Conservation (phyloP, 768 basidiomycete species). For the Podaxis sp. region DNA sequence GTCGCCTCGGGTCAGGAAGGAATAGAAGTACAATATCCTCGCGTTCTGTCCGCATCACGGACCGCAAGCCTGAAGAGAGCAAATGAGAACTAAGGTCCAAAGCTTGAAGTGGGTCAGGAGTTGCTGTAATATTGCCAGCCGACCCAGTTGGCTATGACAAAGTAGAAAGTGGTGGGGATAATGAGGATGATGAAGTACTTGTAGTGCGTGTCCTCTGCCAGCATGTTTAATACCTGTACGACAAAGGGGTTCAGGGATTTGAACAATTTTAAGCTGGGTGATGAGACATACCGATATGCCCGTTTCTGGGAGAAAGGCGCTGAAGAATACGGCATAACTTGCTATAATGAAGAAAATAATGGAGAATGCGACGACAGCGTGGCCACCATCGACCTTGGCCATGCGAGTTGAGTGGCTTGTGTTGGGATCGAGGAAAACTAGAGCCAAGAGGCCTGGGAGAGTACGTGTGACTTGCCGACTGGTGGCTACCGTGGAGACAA, state of each 20-base stretch:
- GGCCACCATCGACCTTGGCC: conserved; percentile 33
- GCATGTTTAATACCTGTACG: conserved; percentile 57
- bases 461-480: conserved; percentile 5
- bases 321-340: conserved; percentile 64
- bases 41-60: conserved; percentile 6
- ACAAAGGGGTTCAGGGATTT: background rate
- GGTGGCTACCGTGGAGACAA: conserved; percentile 14
- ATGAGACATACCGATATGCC: conserved; percentile 47
- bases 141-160: conserved; percentile 97
- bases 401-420: conserved; percentile 18
- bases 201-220: conserved; percentile 81
- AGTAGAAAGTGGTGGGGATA: conserved; percentile 81
- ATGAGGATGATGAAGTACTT: conserved; percentile 83
- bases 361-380: conserved; percentile 47
- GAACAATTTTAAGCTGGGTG: background rate
- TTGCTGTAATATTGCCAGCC: conserved; percentile 98
- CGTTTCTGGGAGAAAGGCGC: conserved; percentile 58
- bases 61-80: background rate
- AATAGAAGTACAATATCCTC: background rate
- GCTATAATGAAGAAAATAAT: conserved; percentile 54
- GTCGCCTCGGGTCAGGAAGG: background rate
- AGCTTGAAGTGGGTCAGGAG: conserved; percentile 49
- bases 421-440: background rate
- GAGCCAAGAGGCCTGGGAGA: conserved; percentile 11
- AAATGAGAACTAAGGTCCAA: no score